These are phyloP conservation scores for Aspergillus novofumigatus DNA, from an alignment of 2,329 filamentous ascomycete genomes.

Conservation along the genomic window DNA sequence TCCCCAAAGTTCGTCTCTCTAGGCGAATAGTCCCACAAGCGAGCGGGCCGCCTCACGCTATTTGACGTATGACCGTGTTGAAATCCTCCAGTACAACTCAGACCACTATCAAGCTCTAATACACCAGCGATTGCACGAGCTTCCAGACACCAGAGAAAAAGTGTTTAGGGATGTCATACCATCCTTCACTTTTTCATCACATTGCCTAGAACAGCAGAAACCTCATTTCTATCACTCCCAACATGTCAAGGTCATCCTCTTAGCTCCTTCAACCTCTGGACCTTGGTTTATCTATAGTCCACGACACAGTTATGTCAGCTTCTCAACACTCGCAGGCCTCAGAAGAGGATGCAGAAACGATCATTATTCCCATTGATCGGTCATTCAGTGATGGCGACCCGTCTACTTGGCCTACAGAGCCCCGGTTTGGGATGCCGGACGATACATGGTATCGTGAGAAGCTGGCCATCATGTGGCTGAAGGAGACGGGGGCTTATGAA, in stretches of 20 bases:
- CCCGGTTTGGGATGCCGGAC: conserved; percentile 33
- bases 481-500: conserved; percentile 36
- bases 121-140: not conserved
- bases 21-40: not conserved
- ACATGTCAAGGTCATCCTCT: not conserved
- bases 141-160: not conserved
- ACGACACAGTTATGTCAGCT: conserved; percentile 2
- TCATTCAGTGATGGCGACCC: conserved; percentile 37
- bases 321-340: conserved; percentile 5
- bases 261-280: not conserved
- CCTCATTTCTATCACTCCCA: not conserved
- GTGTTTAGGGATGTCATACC: not conserved
- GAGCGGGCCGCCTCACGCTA: no score
- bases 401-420: conserved; percentile 33
- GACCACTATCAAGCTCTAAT: not conserved
- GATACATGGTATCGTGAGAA: conserved; percentile 46
- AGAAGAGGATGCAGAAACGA: conserved; percentile 17
- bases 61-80: no score
- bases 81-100: no score
- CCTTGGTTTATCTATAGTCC: not conserved
- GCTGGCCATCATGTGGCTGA: conserved; percentile 48
- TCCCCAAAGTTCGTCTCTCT: not conserved
- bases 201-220: not conserved
- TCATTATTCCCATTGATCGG: conserved; percentile 31
- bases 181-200: not conserved